Base-by-base conservation (phyloP, 345 rosid genomes). In the Salix suchowensis region DNA sequence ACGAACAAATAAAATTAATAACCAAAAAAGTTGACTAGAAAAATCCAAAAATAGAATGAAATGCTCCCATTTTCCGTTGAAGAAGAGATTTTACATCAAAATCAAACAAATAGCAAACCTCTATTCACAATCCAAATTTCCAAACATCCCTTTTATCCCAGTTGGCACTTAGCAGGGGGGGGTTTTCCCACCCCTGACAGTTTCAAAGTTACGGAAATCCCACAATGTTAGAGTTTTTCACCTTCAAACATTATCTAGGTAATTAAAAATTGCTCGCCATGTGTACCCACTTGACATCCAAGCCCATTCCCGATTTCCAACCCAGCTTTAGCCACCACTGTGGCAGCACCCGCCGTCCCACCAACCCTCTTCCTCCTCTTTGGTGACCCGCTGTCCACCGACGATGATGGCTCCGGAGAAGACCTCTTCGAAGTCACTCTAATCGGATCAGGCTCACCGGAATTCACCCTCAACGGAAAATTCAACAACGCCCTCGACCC, bases 381-480 rank as follows among this genome's bases (percentile, higher is more conserved):
- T 1, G 86, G 82, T 37, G 88, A 78, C 72, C 82, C 91, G 39
- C 70, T 85, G 0, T 83, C 92, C 14, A 87, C 79, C 0, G 91
- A 86, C 2, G 87, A 86, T 2, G 89, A 68, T 0, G 87, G 85
- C 82, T 85, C 92, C 36, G 88, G 90, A 39, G 89, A 83, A 0
- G 88, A 79, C 84, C 99, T 84, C 84, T 96, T 96, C 18, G 97
- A 86, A 19, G 91, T 94, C 39, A 96, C 85, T 62, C 99, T 84
- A 1, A 96, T 97, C 32, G 99, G 99, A 60, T 94, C 97, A 16
- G 99, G 99, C 77, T 96, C 98, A 2, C 99, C 97, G 1, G 96
- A 94, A 24, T 96, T 96, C 54, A 96, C 91, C 71, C 97, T 86
- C 76, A 89, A 82, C 2, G 98, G 99, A 58, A 96, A 96, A 82